Percentiles rank a stretch among this genome's conserved stretches.
Evolutionary conservation across 176 grass and related monocot genomes (phyloP).

Genomic region (Elymus sibiricus): DNA sequence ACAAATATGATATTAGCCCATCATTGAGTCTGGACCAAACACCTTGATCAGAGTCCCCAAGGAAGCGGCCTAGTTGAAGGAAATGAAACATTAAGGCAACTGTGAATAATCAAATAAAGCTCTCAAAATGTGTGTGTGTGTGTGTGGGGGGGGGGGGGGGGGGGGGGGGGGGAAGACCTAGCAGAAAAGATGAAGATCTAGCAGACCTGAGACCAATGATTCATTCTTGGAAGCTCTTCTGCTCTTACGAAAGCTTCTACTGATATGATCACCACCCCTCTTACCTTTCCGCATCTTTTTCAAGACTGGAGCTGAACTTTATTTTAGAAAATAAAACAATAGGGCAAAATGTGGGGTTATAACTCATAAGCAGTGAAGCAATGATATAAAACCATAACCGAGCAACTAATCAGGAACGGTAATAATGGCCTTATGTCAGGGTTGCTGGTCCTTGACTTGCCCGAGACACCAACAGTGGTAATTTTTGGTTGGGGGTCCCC

Average conservation of each 20-base stretch:
- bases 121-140: not conserved
- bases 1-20: not conserved
- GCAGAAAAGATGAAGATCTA: constrained; percentile 1
- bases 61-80: not conserved
- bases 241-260: not conserved
- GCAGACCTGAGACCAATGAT: not conserved
- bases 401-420: not conserved
- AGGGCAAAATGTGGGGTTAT: not conserved
- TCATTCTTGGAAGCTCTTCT: not conserved
- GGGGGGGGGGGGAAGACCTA: not conserved
- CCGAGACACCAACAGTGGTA: not conserved
- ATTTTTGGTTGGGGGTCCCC: not conserved
- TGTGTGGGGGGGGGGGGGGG: too few species aligned
- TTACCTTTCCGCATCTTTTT: constrained; percentile 3
- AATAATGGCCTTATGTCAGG: not conserved
- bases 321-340: not conserved
- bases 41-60: not conserved
- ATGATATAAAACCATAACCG: not conserved
- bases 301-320: not conserved
- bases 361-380: not conserved
- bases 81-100: not conserved
- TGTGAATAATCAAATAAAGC: not conserved
- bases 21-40: not conserved
- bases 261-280: not conserved
- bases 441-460: not conserved